Conservation (phyloP, 192 early-diverging fungal species). For the Coemansia sp. region DNA sequence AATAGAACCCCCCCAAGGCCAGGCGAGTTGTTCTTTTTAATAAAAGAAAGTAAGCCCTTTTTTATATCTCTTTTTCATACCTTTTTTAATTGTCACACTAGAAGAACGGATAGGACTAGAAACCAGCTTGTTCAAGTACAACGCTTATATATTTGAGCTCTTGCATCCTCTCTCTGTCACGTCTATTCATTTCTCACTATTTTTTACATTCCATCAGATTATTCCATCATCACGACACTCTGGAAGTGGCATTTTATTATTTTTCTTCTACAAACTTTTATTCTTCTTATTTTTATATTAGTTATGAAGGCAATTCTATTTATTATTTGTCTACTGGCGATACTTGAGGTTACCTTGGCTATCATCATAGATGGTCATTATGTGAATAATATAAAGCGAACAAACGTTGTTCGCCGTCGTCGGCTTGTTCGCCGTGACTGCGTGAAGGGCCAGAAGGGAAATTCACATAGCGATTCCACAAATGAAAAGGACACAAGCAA, state of each 20-base stretch:
- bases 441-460: conserved; percentile 2
- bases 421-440: conserved; percentile 9
- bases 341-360: background rate
- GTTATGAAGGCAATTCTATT: background rate
- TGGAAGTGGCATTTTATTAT: conserved; percentile 5
- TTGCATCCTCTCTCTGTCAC: no score
- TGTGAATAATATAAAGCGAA: background rate
- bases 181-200: no score
- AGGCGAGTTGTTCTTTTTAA: background rate
- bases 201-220: background rate
- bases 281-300: no score
- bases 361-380: background rate
- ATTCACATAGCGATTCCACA: background rate
- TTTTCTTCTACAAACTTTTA: no score
- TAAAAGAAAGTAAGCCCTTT: no score
- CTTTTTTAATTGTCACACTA: background rate
- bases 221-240: background rate
- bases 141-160: no score
- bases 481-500: no score
- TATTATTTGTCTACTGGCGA: background rate
- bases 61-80: background rate
- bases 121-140: no score
- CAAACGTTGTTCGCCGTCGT: background rate
- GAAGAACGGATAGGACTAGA: no score
- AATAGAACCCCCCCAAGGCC: no score